Conservation (phyloP, 1,139 yeast species). For the Debaryomyces sp. region DNA sequence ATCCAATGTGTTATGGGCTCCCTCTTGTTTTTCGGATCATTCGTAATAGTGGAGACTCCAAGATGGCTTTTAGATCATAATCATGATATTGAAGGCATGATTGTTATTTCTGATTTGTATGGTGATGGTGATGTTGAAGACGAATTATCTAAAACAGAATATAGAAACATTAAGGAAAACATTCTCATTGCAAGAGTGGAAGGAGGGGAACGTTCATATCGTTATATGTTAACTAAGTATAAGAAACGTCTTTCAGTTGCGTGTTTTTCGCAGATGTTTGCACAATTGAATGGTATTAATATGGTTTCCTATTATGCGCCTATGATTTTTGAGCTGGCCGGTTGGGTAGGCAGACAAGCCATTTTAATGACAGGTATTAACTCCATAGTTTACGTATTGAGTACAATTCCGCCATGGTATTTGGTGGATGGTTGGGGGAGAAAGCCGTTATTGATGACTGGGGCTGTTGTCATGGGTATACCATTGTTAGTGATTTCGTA, state of each 20-base stretch:
- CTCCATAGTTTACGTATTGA: conserved; percentile 68
- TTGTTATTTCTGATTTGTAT: conserved; percentile 49
- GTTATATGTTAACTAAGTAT: conserved; percentile 64
- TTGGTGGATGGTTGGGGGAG: conserved; percentile 91
- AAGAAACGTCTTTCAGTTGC: conserved; percentile 83
- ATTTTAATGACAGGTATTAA: conserved; percentile 93
- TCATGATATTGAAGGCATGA: conserved; percentile 81
- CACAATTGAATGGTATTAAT: conserved; percentile 91
- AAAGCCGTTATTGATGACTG: conserved; percentile 74
- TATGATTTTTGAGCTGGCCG: conserved; percentile 90
- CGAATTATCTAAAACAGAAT: conserved; percentile 60
- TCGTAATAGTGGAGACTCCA: conserved; percentile 82
- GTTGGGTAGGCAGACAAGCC: conserved; percentile 89
- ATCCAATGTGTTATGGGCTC: conserved; percentile 78
- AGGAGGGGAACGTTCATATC: conserved; percentile 67
- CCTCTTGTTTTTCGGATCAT: conserved; percentile 69
- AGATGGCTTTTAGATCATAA: conserved; percentile 88
- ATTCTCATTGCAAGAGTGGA: conserved; percentile 68
- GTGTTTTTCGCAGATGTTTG: conserved; percentile 88
- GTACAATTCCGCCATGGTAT: conserved; percentile 91
- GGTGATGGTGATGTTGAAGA: conserved; percentile 59
- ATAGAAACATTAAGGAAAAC: conserved; percentile 47
- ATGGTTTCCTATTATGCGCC: conserved; percentile 94
- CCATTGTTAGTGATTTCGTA: conserved; percentile 68
- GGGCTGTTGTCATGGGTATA: conserved; percentile 78